Evolutionary conservation across 371 early-diverging fungal species (phyloP).

Genomic region (Lichtheimia corymbifera): DNA sequence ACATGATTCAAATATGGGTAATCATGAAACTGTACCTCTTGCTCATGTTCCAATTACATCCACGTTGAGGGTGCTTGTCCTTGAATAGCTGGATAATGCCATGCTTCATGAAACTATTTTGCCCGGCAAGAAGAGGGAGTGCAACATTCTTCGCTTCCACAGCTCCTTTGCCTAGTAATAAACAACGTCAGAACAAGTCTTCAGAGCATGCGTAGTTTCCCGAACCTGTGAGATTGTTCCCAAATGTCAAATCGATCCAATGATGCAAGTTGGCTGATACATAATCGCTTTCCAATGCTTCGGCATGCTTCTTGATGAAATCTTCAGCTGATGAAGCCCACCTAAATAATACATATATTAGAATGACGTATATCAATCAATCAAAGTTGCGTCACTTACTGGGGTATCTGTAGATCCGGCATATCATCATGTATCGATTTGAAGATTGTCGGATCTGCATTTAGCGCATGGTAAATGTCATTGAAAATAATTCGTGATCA

Average conservation of each 20-base stretch:
- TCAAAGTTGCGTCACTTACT: slow-evolving; percentile 16
- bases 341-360: slow-evolving; percentile 7
- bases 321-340: slow-evolving; percentile 74
- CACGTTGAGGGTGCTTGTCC: slow-evolving; percentile 69
- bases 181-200: neutral
- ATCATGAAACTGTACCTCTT: slow-evolving; percentile 2
- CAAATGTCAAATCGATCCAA: slow-evolving; percentile 89
- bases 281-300: slow-evolving; percentile 79
- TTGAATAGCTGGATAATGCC: slow-evolving; percentile 75
- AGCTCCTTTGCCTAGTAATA: slow-evolving; percentile 63
- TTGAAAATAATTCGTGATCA: too few species aligned
- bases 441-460: slow-evolving; percentile 57
- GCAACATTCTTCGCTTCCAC: slow-evolving; percentile 76
- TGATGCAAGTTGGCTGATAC: slow-evolving; percentile 75
- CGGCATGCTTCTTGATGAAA: slow-evolving; percentile 67
- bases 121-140: slow-evolving; percentile 62
- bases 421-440: slow-evolving; percentile 68
- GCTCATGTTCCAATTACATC: slow-evolving; percentile 48
- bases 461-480: neutral
- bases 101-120: slow-evolving; percentile 74
- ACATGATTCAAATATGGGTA: neutral
- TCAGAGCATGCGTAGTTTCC: neutral
- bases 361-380: neutral
- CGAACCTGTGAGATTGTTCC: slow-evolving; percentile 68
- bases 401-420: slow-evolving; percentile 68